These are phyloP conservation scores for Paracorniculantispora psalliotae DNA, from an alignment of 2,329 filamentous ascomycete species.

Conservation along the genomic window DNA sequence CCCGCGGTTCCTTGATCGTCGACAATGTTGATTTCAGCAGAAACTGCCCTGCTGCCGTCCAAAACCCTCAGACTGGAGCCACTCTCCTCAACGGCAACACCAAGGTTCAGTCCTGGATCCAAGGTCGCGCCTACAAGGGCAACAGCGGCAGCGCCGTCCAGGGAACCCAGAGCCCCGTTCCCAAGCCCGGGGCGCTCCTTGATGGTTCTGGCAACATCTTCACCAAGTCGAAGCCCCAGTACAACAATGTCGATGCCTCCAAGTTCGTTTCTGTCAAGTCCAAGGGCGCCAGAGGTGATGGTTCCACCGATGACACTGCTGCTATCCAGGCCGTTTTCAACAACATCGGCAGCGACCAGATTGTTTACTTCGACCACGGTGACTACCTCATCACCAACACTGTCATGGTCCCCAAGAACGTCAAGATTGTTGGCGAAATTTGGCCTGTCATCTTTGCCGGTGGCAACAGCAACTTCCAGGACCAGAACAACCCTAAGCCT, in stretches of 20 bases:
- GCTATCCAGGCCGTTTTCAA: conserved; percentile 78
- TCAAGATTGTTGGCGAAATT: conserved; percentile 86
- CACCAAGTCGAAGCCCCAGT: conserved; percentile 85
- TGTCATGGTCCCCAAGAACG: conserved; percentile 67
- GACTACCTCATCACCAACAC: conserved; percentile 67
- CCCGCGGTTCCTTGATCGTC: conserved; percentile 77
- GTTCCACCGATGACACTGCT: conserved; percentile 77
- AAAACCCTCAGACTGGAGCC: conserved; percentile 48
- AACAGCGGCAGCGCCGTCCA: conserved; percentile 52
- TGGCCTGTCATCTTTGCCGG: conserved; percentile 87
- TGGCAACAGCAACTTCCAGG: conserved; percentile 64
- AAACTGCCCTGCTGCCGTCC: conserved; percentile 63
- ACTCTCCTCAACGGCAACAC: conserved; percentile 65
- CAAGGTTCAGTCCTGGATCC: conserved; percentile 67
- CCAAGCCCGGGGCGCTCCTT: conserved; percentile 64
- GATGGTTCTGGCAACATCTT: conserved; percentile 64
- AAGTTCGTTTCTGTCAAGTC: conserved; percentile 80
- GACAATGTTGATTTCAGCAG: conserved; percentile 82
- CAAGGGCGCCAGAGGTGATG: conserved; percentile 82
- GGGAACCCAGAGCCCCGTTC: conserved; percentile 44
- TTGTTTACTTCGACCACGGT: conserved; percentile 73
- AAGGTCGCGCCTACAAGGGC: conserved; percentile 68
- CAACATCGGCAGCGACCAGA: conserved; percentile 54
- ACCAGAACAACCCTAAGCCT: conserved; percentile 71
- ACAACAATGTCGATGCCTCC: conserved; percentile 60